Percentiles rank a stretch among this genome's conserved stretches.
Evolutionary conservation across 1,284 basidiomycete species (phyloP).

Genomic region (Exsudoporus floridanus): DNA sequence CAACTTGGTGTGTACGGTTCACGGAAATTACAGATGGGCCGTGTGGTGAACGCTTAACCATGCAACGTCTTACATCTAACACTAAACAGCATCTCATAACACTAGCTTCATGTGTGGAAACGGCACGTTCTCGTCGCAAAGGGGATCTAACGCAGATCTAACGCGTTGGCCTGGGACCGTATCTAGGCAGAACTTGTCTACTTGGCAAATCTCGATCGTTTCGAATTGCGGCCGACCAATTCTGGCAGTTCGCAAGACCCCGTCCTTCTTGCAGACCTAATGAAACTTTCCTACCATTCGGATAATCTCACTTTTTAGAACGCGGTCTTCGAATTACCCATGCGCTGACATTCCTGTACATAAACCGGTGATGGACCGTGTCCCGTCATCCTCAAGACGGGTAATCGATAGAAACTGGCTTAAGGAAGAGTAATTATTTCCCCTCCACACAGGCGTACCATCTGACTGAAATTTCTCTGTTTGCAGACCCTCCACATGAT

Average conservation of each 20-base stretch:
- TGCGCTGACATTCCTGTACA: background rate
- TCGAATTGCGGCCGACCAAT: background rate
- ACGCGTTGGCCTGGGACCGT: background rate
- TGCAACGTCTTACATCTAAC: background rate
- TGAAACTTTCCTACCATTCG: background rate
- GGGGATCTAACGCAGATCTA: background rate
- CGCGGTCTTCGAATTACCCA: background rate
- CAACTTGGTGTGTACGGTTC: too few relatives aligned
- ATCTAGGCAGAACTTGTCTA: background rate
- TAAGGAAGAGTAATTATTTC: background rate
- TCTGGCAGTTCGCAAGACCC: background rate
- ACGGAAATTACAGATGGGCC: too few relatives aligned
- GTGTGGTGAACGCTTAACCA: background rate
- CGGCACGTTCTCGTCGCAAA: background rate
- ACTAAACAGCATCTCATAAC: too few relatives aligned
- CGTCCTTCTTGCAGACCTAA: background rate
- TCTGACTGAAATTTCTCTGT: background rate
- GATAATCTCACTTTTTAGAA: background rate
- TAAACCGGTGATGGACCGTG: background rate
- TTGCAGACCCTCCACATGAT: constrained; percentile 9
- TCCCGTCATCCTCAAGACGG: background rate
- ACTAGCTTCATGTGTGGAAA: background rate
- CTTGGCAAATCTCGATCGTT: background rate
- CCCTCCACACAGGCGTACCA: background rate
- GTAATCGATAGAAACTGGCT: constrained; percentile 4